These are phyloP conservation scores for Ciborinia camelliae DNA, from an alignment of 2,329 filamentous ascomycete species.

Conservation along the genomic window DNA sequence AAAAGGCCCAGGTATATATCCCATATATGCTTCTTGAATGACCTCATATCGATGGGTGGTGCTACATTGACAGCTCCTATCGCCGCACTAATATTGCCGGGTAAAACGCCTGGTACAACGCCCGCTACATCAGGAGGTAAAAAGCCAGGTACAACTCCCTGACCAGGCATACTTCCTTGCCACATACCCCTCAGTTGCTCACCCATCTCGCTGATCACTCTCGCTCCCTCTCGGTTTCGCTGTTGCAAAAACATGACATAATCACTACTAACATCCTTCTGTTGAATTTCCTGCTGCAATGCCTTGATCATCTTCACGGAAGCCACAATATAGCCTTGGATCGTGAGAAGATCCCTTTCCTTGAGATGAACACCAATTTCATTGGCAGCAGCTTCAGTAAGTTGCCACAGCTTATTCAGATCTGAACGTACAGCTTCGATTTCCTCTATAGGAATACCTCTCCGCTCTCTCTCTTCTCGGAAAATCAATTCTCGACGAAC, in stretches of 20 bases:
- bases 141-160: not conserved
- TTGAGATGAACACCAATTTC: conserved; percentile 10
- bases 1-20: conserved; percentile 16
- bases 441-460: not conserved
- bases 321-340: conserved; percentile 9
- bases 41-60: conserved; percentile 1
- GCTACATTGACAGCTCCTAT: conserved; percentile 1
- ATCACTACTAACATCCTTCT: conserved; percentile 16
- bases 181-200: conserved; percentile 4
- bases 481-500: conserved; percentile 9
- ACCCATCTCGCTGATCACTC: conserved; percentile 14
- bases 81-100: not conserved
- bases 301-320: conserved; percentile 7
- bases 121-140: no score
- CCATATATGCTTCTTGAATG: conserved; percentile 13
- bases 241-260: conserved; percentile 19
- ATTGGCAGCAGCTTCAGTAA: conserved; percentile 6
- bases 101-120: conserved; percentile 4
- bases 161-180: conserved; percentile 1
- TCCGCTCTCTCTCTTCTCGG: not conserved
- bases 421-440: conserved; percentile 3
- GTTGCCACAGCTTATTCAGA: conserved; percentile 7
- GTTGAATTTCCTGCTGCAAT: conserved; percentile 2
- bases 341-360: not conserved
- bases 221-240: conserved; percentile 8